Conservation (phyloP, 2,329 filamentous ascomycete species). For the Penicillium brevicompactum region DNA sequence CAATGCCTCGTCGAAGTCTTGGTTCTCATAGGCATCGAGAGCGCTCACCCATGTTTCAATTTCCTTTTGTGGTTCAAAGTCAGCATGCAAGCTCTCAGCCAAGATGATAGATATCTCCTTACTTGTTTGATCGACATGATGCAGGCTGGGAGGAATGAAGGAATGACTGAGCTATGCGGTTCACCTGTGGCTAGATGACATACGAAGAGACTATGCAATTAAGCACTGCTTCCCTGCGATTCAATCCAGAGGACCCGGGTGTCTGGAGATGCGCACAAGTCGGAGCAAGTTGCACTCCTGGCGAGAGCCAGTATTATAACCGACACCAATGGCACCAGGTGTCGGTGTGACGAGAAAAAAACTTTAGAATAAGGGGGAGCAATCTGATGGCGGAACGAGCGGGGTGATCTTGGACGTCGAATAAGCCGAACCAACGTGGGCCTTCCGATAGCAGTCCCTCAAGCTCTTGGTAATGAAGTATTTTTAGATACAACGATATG, state of each 20-base stretch:
- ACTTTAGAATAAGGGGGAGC: constrained; percentile 3
- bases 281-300: constrained; percentile 6
- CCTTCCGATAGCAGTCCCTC: neutral
- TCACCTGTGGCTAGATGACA: constrained; percentile 1
- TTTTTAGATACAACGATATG: neutral
- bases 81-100: constrained; percentile 5
- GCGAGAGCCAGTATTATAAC: constrained; percentile 16
- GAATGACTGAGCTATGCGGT: neutral
- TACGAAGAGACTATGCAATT: neutral
- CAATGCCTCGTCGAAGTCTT: constrained; percentile 91
- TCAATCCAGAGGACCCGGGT: constrained; percentile 2
- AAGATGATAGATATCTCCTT: constrained; percentile 8
- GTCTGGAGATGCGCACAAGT: neutral
- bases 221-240: constrained; percentile 7
- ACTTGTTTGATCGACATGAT: constrained; percentile 65
- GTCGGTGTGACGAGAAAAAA: constrained; percentile 15
- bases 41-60: constrained; percentile 98
- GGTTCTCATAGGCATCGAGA: constrained; percentile 90
- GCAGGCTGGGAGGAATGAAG: neutral
- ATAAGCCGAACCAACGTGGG: neutral
- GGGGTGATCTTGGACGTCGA: neutral
- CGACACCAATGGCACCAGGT: constrained; percentile 4
- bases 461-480: neutral
- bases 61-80: constrained; percentile 63
- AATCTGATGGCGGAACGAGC: constrained; percentile 4